Percentiles rank a stretch among this genome's conserved stretches.
Conservation (phyloP, 1,139 yeast species). For the Candida gigantensis region DNA sequence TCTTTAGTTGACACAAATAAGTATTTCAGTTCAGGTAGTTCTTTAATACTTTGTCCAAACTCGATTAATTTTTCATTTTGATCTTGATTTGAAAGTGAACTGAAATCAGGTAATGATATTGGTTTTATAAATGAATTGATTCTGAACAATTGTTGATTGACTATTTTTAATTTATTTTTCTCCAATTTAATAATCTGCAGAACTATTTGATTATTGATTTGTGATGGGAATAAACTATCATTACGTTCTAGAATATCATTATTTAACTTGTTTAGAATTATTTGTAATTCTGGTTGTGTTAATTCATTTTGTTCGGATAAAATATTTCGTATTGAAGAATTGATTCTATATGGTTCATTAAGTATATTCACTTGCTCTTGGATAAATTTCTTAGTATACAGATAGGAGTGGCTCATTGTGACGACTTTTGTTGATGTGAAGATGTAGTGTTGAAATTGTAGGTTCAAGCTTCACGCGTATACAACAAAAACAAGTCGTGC, state of each 20-base stretch:
- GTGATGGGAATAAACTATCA: conserved; percentile 27
- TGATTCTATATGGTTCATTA: conserved; percentile 25
- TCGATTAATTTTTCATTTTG: conserved; percentile 16
- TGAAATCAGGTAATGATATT: conserved; percentile 28
- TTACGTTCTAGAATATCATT: conserved; percentile 30
- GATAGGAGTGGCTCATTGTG: conserved; percentile 22
- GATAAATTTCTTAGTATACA: conserved; percentile 33
- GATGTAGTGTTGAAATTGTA: no score
- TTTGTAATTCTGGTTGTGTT: conserved; percentile 23
- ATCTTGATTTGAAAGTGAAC: conserved; percentile 15
- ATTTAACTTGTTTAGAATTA: conserved; percentile 29
- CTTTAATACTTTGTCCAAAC: conserved; percentile 26
- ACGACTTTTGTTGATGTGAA: no score
- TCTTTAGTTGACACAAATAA: conserved; percentile 19
- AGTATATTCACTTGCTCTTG: conserved; percentile 28
- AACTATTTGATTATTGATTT: conserved; percentile 36
- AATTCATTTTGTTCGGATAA: conserved; percentile 17
- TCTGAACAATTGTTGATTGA: conserved; percentile 28
- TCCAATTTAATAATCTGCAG: conserved; percentile 40
- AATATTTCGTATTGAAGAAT: conserved; percentile 16
- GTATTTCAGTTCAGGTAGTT: conserved; percentile 38
- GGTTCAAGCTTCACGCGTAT: no score
- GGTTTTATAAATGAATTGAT: conserved; percentile 29
- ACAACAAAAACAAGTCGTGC: no score
- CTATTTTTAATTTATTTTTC: conserved; percentile 26